phyloP scores from a whole-genome alignment of 2,329 filamentous ascomycete species.

The Venturiaceae sp. region DNA sequence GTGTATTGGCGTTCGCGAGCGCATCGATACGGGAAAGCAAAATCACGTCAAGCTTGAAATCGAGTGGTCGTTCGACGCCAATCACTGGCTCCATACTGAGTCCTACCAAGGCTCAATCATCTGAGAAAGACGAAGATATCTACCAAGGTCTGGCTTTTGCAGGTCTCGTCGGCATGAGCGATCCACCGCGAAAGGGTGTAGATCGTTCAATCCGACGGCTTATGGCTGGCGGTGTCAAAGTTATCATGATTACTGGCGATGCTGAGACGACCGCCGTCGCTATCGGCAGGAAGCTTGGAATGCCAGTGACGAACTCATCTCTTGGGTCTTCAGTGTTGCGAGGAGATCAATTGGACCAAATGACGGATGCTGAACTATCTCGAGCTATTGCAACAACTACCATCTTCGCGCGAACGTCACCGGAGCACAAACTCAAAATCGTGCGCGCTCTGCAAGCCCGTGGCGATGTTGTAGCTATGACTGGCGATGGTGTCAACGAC shows the following conservation, averaged over 20 bases:
- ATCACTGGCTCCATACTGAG: slow-evolving; percentile 11
- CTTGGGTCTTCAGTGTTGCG: slow-evolving; percentile 63
- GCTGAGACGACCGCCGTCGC: slow-evolving; percentile 90
- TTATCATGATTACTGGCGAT: slow-evolving; percentile 99
- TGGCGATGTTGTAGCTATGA: slow-evolving; percentile 98
- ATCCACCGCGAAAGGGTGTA: slow-evolving; percentile 85
- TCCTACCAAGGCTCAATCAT: slow-evolving; percentile 19
- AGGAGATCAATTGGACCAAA: slow-evolving; percentile 86
- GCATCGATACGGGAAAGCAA: slow-evolving; percentile 44
- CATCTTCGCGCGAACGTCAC: slow-evolving; percentile 92
- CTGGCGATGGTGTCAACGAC: slow-evolving; percentile 95
- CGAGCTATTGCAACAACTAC: slow-evolving; percentile 80
- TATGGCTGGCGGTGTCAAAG: slow-evolving; percentile 89
- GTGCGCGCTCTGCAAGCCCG: slow-evolving; percentile 82
- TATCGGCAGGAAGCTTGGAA: slow-evolving; percentile 90
- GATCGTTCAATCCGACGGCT: slow-evolving; percentile 79
- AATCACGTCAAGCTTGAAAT: not conserved
- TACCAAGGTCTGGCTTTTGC: slow-evolving; percentile 83
- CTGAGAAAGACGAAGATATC: slow-evolving; percentile 53
- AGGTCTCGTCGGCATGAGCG: slow-evolving; percentile 92
- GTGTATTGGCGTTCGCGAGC: slow-evolving; percentile 89
- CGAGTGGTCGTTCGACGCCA: slow-evolving; percentile 20
- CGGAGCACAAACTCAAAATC: slow-evolving; percentile 98
- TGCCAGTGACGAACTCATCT: slow-evolving; percentile 61
- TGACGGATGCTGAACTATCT: slow-evolving; percentile 77